phyloP scores from a whole-genome alignment of 2,329 filamentous ascomycete genomes.

The Endoconidiophora laricicola region DNA sequence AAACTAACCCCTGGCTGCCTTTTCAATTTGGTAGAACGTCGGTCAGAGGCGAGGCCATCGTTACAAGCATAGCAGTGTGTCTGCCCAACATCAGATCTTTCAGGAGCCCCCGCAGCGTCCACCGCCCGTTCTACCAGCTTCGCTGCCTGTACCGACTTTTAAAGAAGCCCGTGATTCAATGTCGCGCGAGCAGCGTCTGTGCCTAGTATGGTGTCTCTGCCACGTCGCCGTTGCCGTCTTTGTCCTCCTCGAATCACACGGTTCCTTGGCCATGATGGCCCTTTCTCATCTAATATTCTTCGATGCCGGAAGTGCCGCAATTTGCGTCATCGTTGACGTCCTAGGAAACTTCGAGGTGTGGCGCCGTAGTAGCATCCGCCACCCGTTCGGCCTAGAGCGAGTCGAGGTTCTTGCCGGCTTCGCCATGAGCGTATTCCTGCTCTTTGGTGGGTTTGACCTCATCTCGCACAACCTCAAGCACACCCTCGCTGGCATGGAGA shows the following conservation, averaged over 20 bases:
- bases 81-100: slow-evolving; percentile 79
- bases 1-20: background rate
- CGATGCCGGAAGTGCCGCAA: slow-evolving; percentile 77
- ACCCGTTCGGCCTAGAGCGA: slow-evolving; percentile 84
- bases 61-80: slow-evolving; percentile 94
- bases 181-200: slow-evolving; percentile 68
- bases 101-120: slow-evolving; percentile 76
- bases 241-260: slow-evolving; percentile 71
- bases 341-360: slow-evolving; percentile 95
- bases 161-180: slow-evolving; percentile 80
- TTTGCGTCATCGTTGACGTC: slow-evolving; percentile 86
- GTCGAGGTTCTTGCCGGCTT: slow-evolving; percentile 91
- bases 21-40: slow-evolving; percentile 43
- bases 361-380: slow-evolving; percentile 78
- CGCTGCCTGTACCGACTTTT: slow-evolving; percentile 77
- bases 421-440: slow-evolving; percentile 83
- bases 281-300: slow-evolving; percentile 89
- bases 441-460: slow-evolving; percentile 95
- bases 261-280: slow-evolving; percentile 79
- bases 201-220: slow-evolving; percentile 78
- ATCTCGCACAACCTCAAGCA: slow-evolving; percentile 90
- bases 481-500: slow-evolving; percentile 50
- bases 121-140: slow-evolving; percentile 76
- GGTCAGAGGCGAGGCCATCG: slow-evolving; percentile 88
- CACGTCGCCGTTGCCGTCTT: slow-evolving; percentile 71